Evolutionary conservation across 225 moss, liverwort and hornwort species (phyloP), one percentile per base, ranked within the genome.

Genomic region (Polytrichum formosum): DNA sequence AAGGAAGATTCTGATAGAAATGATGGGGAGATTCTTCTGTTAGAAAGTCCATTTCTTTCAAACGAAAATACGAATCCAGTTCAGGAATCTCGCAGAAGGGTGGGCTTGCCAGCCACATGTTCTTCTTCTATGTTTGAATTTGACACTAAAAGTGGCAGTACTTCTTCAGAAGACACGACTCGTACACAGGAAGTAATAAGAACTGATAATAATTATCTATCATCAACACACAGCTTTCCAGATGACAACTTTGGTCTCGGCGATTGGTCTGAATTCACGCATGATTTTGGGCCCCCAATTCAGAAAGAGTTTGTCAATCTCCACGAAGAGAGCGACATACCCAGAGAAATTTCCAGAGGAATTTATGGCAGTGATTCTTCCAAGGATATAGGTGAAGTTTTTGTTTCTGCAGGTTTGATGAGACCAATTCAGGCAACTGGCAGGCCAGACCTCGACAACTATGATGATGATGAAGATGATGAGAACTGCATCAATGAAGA

Each of bases 401-500:
- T 64, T 1, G 27, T 64, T 19, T 16, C 27, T 26, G 29, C 64
- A 26, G 27, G 29, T 28, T 28, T 64, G 27, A 28, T 64, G 28
- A 30, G 18, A 64, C 64, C 64, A 30, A 64, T 64, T 64, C 64
- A 80, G 69, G 92, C 85, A 70, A 77, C 82, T 70, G 80, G 89
- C 61, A 87, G 85, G 72, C 88, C 83, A 68, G 88, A 94, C 67
- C 69, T 89, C 73, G 90, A 94, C 70, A 87, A 87, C 56, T 78
- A 76, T 56, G 92, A 87, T 54, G 83, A 88, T 74, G 80, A 85
- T 17, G 83, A 90, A 68, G 85, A 82, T 56, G 82, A 84, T 61
- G 80, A 77, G 67, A 68, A 72, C 35, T 20, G 68, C 20, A 74
- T 46, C 59, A 84, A 86, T 69, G 72, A 65, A 64, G 77, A 13